Evolutionary conservation across 1,284 basidiomycete species (phyloP).

Genomic region (Mycena sp.): DNA sequence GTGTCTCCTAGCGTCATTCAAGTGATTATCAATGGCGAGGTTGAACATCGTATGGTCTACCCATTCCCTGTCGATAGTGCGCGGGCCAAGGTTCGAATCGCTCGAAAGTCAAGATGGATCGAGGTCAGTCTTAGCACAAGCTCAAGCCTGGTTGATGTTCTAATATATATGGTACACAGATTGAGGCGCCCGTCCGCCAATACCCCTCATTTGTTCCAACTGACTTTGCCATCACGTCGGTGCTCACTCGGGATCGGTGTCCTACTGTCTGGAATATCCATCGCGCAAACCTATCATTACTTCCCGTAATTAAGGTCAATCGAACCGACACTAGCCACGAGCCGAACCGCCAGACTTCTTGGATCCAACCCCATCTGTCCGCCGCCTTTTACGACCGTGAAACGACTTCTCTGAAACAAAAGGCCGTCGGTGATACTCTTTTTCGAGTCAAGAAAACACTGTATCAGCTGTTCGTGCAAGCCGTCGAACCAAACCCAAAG

Average conservation of each 20-base stretch:
- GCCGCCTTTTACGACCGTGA: constrained; percentile 11
- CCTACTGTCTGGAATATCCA: constrained; percentile 52
- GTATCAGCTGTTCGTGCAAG: background rate
- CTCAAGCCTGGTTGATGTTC: background rate
- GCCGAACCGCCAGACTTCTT: constrained; percentile 16
- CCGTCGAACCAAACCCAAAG: constrained; percentile 23
- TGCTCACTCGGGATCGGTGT: constrained; percentile 29
- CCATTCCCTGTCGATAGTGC: constrained; percentile 48
- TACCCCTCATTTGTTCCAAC: constrained; percentile 10
- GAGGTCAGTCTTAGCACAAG: constrained; percentile 49
- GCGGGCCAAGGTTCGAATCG: constrained; percentile 52
- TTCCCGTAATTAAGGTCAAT: constrained; percentile 38
- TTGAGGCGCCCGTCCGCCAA: constrained; percentile 38
- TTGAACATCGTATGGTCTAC: constrained; percentile 39
- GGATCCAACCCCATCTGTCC: background rate
- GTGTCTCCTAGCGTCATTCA: constrained; percentile 34
- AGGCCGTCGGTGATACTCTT: background rate
- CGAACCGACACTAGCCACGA: too few species aligned
- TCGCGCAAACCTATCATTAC: constrained; percentile 47
- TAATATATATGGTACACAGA: constrained; percentile 29
- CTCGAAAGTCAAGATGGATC: constrained; percentile 60
- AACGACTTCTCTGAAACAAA: background rate
- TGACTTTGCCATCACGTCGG: constrained; percentile 44
- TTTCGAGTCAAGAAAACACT: constrained; percentile 1
- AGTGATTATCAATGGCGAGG: constrained; percentile 30